Evolutionary conservation across 1,139 yeast genomes (phyloP).

Genomic region (Pichia kudriavzevii): DNA sequence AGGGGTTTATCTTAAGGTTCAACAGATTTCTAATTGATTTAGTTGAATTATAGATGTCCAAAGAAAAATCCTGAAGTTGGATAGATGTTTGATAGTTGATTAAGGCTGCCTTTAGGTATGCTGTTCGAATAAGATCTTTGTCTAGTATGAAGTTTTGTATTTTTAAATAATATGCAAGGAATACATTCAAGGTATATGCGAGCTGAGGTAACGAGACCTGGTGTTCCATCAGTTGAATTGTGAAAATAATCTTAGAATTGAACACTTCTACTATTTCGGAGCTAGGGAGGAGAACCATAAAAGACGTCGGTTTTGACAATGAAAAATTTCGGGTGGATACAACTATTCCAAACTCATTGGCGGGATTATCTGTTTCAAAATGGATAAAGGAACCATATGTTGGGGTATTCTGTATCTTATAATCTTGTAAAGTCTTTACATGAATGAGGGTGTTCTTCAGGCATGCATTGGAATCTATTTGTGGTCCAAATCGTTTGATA

Average conservation of each 20-base stretch:
- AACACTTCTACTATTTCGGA: slow-evolving; percentile 12
- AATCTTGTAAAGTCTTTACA: too few relatives aligned
- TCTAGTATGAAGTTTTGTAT: slow-evolving; percentile 6
- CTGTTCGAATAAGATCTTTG: slow-evolving; percentile 9
- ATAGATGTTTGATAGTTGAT: slow-evolving; percentile 14
- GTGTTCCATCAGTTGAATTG: too few relatives aligned
- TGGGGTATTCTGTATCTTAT: too few relatives aligned
- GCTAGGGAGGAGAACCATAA: slow-evolving; percentile 15
- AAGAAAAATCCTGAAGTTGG: slow-evolving; percentile 6
- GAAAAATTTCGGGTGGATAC: slow-evolving; percentile 11
- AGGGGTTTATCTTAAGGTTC: slow-evolving; percentile 6
- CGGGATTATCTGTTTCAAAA: slow-evolving; percentile 2
- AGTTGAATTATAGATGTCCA: slow-evolving; percentile 5
- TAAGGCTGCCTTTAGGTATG: slow-evolving; percentile 9
- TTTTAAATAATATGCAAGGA: slow-evolving; percentile 6
- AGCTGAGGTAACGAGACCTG: slow-evolving; percentile 13
- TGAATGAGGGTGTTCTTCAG: too few relatives aligned
- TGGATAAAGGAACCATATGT: slow-evolving; percentile 16
- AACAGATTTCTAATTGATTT: slow-evolving; percentile 9
- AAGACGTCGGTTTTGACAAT: slow-evolving; percentile 7
- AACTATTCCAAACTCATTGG: slow-evolving; percentile 13
- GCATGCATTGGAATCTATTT: too few relatives aligned
- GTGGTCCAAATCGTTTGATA: too few relatives aligned
- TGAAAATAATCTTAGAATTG: slow-evolving; percentile 15
- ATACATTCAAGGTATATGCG: slow-evolving; percentile 11